These are phyloP conservation scores for Malus sieversii DNA, from an alignment of 306 rosid species.

Conservation along the genomic window DNA sequence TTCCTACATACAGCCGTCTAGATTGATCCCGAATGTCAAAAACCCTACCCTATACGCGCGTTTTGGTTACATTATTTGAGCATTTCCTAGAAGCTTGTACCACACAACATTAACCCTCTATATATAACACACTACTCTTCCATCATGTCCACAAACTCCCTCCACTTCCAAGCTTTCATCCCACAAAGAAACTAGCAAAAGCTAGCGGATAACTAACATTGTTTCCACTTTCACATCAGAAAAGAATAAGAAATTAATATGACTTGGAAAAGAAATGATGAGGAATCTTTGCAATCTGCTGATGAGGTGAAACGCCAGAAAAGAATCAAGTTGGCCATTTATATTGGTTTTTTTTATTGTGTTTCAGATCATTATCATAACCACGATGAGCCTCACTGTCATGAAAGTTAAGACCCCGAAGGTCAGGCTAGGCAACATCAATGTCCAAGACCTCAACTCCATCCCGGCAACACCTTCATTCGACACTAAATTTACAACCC, in stretches of 20 bases:
- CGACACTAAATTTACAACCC: neutral
- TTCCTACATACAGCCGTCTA: no score
- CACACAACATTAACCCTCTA: neutral
- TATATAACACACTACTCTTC: neutral
- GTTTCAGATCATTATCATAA: slow-evolving; percentile 14
- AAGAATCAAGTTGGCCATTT: slow-evolving; percentile 3
- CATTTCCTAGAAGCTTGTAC: neutral
- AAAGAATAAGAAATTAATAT: no score
- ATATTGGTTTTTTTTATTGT: slow-evolving; percentile 13
- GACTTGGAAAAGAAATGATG: slow-evolving; percentile 1
- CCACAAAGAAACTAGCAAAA: neutral
- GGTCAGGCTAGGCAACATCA: slow-evolving; percentile 1
- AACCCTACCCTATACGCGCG: neutral
- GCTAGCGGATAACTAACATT: neutral
- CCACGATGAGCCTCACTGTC: neutral
- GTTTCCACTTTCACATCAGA: no score
- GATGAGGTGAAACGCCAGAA: neutral
- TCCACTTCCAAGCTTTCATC: neutral
- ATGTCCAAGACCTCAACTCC: neutral
- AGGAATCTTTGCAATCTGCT: slow-evolving; percentile 1
- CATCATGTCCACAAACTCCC: neutral
- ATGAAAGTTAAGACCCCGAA: neutral
- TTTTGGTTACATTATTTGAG: neutral
- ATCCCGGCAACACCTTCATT: neutral
- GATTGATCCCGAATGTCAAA: neutral